Percentiles rank a stretch among this genome's conserved stretches.
These are phyloP conservation scores for Ogataea methylovora DNA, from an alignment of 805 yeast genomes.

Conservation along the genomic window DNA sequence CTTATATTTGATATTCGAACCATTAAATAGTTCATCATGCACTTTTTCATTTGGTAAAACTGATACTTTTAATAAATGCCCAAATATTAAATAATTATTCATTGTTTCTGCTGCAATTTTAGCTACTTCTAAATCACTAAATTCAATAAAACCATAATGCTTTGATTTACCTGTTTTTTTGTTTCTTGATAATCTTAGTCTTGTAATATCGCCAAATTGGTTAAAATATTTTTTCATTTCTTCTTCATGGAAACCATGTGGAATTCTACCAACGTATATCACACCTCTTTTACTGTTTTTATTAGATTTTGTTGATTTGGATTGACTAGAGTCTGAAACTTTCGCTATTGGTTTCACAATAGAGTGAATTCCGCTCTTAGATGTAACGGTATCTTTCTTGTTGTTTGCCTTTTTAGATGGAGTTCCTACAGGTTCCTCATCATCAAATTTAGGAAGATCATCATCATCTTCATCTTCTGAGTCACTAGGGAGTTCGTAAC, in stretches of 20 bases:
- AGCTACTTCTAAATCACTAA: conserved; percentile 67
- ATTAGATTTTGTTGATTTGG: background rate
- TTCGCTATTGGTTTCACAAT: conserved; percentile 15
- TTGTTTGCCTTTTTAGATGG: conserved; percentile 21
- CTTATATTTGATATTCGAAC: conserved; percentile 47
- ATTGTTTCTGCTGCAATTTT: conserved; percentile 87
- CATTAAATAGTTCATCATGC: conserved; percentile 51
- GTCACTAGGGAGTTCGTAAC: conserved; percentile 13
- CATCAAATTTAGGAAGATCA: conserved; percentile 23
- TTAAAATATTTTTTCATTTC: conserved; percentile 74
- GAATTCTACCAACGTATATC: conserved; percentile 85
- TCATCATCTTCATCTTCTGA: conserved; percentile 10
- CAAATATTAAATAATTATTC: conserved; percentile 88
- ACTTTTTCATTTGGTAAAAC: conserved; percentile 49
- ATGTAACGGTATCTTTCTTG: conserved; percentile 7
- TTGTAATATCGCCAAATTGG: conserved; percentile 83
- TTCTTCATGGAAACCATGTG: conserved; percentile 83
- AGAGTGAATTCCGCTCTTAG: conserved; percentile 8
- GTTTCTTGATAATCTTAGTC: conserved; percentile 78
- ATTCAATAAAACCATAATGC: conserved; percentile 89
- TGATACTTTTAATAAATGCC: conserved; percentile 68
- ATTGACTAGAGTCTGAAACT: background rate
- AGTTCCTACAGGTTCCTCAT: conserved; percentile 14
- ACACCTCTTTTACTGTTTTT: conserved; percentile 46
- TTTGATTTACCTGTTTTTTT: conserved; percentile 85